Base-by-base conservation (phyloP, 2,329 filamentous ascomycete genomes). In the Neobulgaria alba region DNA sequence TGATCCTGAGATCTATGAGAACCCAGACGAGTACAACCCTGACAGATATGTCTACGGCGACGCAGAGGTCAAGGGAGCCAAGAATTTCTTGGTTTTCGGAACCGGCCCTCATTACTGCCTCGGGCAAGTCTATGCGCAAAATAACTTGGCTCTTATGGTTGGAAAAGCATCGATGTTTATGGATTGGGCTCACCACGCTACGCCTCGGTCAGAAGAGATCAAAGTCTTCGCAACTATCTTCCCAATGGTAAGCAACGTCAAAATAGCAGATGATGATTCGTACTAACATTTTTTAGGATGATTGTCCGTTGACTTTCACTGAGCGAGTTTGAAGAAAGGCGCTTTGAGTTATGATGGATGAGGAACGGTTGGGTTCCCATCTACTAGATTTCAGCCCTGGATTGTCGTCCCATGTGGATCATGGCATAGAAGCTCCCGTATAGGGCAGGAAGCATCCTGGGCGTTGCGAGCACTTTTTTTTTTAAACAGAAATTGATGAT, bases 201-300 rank as follows among this genome's bases (percentile, higher is more conserved):
- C 92, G 9, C 78, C 84, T 0, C 59, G 71, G 44, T 94, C 86
- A 0, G 92, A 98, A 67, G 82, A 94, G 64, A 96, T 98, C 65
- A 90, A 94, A 70, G 90, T 96, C 52, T 98, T 96, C 67, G 92
- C 92, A 30, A 95, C 88, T 19, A 94, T 98, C 55, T 98, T 98
- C 74, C 92, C 92, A 42, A 83, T 84, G 83, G 89, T 93, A 67
- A 63, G 80, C 35, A 17, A 26, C 10, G 17, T 26, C 67, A 41
- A 40, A 48, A 21, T 31, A 41, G 3, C 26, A 15, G 17, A 38
- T 8, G 14, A 16, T 5, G 26, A n/a, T 8, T 45, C 5, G 10
- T 40, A 34, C 48, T 52, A 36, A 53, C 41, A 17, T 29, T 41
- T 48, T 30, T 47, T 50, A 90, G 85, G 86, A 93, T 60, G 82